Evolutionary conservation across 2,329 filamentous ascomycete species (phyloP).

Genomic region (Aspergillus carbonarius): DNA sequence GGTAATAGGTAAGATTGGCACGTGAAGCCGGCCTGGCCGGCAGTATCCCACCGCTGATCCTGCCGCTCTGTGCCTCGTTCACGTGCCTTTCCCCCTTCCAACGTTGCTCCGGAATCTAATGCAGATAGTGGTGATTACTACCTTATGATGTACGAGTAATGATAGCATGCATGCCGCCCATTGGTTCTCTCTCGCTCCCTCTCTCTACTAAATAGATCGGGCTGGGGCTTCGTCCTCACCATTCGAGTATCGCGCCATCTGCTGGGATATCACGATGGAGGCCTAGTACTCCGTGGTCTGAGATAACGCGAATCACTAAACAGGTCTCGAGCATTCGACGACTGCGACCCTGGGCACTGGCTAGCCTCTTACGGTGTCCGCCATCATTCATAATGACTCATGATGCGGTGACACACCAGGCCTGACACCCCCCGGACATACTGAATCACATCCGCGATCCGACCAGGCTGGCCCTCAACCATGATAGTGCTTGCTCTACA

Average conservation of each 20-base stretch:
- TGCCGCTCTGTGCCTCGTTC: neutral
- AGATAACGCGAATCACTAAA: neutral
- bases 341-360: neutral
- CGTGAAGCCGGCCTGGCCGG: neutral
- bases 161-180: no score
- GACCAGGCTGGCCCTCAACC: no score
- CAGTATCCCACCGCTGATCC: constrained; percentile 3
- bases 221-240: no score
- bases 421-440: neutral
- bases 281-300: no score
- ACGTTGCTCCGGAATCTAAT: no score
- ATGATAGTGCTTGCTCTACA: neutral
- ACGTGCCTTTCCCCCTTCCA: neutral
- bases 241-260: no score
- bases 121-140: no score
- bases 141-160: no score
- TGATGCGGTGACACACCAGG: neutral
- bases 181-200: no score
- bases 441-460: no score
- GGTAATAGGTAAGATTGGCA: neutral
- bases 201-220: no score
- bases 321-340: neutral
- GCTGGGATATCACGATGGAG: no score
- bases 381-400: neutral
- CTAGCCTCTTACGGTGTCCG: neutral